Percentiles rank a stretch among this genome's conserved stretches.
Evolutionary conservation across 805 yeast genomes (phyloP).

Genomic region (Yamadazyma kitorensis): DNA sequence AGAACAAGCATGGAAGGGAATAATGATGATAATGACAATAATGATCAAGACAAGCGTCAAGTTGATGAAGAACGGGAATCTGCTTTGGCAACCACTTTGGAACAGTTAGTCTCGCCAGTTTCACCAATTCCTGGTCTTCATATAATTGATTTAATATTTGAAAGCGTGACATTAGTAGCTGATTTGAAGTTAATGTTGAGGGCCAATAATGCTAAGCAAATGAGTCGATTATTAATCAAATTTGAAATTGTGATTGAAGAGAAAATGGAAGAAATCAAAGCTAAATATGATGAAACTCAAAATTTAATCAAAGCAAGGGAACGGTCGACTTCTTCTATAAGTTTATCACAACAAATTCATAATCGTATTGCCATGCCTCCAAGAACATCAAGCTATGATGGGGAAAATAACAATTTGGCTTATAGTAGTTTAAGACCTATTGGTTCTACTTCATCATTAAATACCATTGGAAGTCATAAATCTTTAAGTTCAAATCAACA

Average conservation of each 20-base stretch:
- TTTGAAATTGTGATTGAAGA: constrained; percentile 27
- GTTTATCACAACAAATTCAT: background rate
- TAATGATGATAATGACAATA: constrained; percentile 3
- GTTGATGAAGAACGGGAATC: constrained; percentile 19
- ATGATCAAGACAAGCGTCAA: constrained; percentile 17
- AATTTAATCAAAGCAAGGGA: constrained; percentile 3
- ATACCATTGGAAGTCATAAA: constrained; percentile 9
- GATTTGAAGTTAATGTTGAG: constrained; percentile 64
- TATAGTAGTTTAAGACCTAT: constrained; percentile 7
- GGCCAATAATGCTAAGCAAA: constrained; percentile 51
- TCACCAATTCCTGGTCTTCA: constrained; percentile 55
- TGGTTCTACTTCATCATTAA: constrained; percentile 12
- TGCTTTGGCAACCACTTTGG: constrained; percentile 42
- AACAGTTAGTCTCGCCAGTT: constrained; percentile 53
- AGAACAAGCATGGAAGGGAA: constrained; percentile 19
- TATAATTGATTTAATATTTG: constrained; percentile 58
- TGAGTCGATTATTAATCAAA: constrained; percentile 38
- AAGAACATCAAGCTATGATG: constrained; percentile 8
- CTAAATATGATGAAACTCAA: constrained; percentile 15
- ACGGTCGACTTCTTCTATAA: constrained; percentile 4
- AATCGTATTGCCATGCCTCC: constrained; percentile 2
- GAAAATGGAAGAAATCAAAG: constrained; percentile 21
- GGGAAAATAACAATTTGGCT: background rate
- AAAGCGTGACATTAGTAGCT: constrained; percentile 57
- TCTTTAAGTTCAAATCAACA: no score